phyloP scores from a whole-genome alignment of 225 moss, liverwort and hornwort species.

The Ulota crispa region DNA sequence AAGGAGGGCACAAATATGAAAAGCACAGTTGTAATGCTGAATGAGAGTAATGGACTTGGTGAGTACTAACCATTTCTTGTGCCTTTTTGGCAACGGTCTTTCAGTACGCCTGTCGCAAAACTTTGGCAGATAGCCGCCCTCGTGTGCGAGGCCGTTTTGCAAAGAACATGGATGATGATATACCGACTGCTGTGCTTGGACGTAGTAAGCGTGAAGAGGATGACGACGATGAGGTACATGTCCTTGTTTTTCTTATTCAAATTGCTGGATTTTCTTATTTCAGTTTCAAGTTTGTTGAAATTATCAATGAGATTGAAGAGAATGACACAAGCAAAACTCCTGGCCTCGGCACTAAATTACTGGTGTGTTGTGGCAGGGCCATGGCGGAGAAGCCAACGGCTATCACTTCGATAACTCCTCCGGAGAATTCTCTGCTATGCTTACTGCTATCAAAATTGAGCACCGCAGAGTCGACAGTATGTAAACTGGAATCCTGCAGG shows the following conservation, averaged over 20 bases:
- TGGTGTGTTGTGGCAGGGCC: constrained; percentile 49
- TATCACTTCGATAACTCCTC: constrained; percentile 73
- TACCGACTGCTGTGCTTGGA: constrained; percentile 46
- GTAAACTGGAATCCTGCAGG: constrained; percentile 33
- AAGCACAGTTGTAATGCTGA: background rate
- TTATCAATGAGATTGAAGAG: background rate
- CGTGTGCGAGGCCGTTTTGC: constrained; percentile 96
- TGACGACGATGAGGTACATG: constrained; percentile 85
- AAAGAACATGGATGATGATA: constrained; percentile 85
- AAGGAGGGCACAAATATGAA: background rate
- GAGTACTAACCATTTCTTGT: background rate
- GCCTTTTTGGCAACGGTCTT: background rate
- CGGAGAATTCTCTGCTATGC: constrained; percentile 68
- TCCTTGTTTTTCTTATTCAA: background rate
- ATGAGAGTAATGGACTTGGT: background rate
- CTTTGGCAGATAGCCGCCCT: constrained; percentile 94
- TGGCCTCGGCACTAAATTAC: background rate
- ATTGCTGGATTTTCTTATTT: background rate
- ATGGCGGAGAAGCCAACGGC: constrained; percentile 68
- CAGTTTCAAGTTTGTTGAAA: background rate
- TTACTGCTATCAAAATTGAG: constrained; percentile 48
- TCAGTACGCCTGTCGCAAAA: constrained; percentile 98
- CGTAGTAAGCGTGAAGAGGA: constrained; percentile 77
- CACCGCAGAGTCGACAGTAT: constrained; percentile 43
- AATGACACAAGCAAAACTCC: background rate